These are phyloP conservation scores for Diaporthe australafricana DNA, from an alignment of 2,329 filamentous ascomycete genomes.

Conservation along the genomic window DNA sequence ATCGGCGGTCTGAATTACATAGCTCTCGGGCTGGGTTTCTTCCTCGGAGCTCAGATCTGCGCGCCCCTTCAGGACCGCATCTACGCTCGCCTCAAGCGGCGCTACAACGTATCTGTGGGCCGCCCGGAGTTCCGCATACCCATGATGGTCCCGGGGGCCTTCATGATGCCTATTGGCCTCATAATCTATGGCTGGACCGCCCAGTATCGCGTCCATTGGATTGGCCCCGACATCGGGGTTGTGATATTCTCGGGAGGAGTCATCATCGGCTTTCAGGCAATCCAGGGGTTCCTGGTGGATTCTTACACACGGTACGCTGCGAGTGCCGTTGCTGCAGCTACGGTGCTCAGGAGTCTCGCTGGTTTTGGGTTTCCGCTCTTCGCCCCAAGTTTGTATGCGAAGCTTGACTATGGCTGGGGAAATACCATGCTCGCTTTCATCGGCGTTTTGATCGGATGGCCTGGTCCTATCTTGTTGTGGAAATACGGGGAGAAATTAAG, in stretches of 20 bases:
- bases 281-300: conserved; percentile 61
- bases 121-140: conserved; percentile 61
- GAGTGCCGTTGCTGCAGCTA: conserved; percentile 57
- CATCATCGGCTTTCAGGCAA: conserved; percentile 57
- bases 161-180: conserved; percentile 58
- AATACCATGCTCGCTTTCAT: conserved; percentile 56
- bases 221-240: conserved; percentile 58
- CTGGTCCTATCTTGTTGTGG: conserved; percentile 58
- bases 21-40: conserved; percentile 50
- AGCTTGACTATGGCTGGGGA: conserved; percentile 55
- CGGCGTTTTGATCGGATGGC: conserved; percentile 54
- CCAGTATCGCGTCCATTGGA: conserved; percentile 56
- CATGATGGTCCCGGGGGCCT: conserved; percentile 63
- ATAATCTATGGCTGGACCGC: conserved; percentile 60
- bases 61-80: conserved; percentile 59
- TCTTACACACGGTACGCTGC: conserved; percentile 59
- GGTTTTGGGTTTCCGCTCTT: conserved; percentile 65
- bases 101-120: conserved; percentile 45
- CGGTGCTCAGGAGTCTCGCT: conserved; percentile 59
- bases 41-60: conserved; percentile 52
- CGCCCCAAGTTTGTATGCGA: conserved; percentile 57
- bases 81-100: conserved; percentile 56
- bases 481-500: conserved; percentile 55
- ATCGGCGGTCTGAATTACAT: conserved; percentile 53
- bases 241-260: conserved; percentile 51